Evolutionary conservation across 257 asterid species (phyloP).

Genomic region (Plantago major): DNA sequence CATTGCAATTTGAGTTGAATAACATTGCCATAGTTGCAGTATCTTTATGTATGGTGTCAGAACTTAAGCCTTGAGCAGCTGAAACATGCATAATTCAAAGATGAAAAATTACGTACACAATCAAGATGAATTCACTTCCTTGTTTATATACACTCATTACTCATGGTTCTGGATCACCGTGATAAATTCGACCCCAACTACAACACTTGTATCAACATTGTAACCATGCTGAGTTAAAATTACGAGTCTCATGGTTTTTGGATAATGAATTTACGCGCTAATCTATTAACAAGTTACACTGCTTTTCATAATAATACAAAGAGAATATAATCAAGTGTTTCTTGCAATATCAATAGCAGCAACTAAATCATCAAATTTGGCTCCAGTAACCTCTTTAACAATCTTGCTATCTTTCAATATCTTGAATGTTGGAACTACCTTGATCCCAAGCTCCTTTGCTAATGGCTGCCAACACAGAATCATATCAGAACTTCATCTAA

Average conservation of each 20-base stretch:
- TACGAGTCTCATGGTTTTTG: slow-evolving; percentile 1
- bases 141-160: neutral
- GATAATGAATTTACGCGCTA: slow-evolving; percentile 3
- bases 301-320: slow-evolving; percentile 4
- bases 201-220: neutral
- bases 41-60: no score
- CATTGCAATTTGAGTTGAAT: no score
- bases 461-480: slow-evolving; percentile 43
- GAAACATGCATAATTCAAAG: neutral
- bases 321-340: slow-evolving; percentile 27
- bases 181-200: neutral
- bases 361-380: slow-evolving; percentile 67
- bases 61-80: no score
- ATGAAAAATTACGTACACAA: neutral
- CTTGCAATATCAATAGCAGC: slow-evolving; percentile 56
- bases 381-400: slow-evolving; percentile 79
- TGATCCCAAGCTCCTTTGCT: slow-evolving; percentile 85
- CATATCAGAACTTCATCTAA: neutral
- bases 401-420: slow-evolving; percentile 58
- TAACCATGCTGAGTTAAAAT: slow-evolving; percentile 17
- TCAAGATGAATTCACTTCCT: neutral
- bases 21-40: no score
- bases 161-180: neutral
- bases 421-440: slow-evolving; percentile 95
- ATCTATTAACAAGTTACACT: slow-evolving; percentile 39